Evolutionary conservation across 225 moss, liverwort and hornwort genomes (phyloP).

Genomic region (Bryum argenteum): DNA sequence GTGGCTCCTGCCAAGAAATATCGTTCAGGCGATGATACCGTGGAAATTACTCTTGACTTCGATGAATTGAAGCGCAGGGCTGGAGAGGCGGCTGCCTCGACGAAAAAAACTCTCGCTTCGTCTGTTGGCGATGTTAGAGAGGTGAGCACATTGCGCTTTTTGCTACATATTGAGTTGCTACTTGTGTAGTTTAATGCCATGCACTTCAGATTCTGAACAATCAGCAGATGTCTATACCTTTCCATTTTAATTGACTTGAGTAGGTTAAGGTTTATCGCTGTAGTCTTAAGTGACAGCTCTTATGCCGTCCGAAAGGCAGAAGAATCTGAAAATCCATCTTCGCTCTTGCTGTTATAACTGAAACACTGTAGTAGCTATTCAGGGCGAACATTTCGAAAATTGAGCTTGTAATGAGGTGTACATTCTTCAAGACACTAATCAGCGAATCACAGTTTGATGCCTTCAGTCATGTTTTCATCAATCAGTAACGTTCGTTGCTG

Average conservation of each 20-base stretch:
- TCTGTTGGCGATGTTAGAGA: conserved; percentile 47
- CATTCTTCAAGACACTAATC: background rate
- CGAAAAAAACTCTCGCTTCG: conserved; percentile 43
- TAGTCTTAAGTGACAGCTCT: too few species aligned
- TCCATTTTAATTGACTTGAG: background rate
- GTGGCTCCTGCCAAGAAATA: conserved; percentile 27
- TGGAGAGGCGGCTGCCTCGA: conserved; percentile 48
- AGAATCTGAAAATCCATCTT: too few species aligned
- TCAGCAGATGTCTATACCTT: background rate
- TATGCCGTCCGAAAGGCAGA: too few species aligned
- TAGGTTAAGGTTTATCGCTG: too few species aligned
- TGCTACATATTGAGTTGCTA: conserved; percentile 2
- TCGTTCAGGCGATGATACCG: conserved; percentile 55
- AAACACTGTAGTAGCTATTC: too few species aligned
- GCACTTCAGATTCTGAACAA: background rate
- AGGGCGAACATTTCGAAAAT: background rate
- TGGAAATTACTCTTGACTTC: conserved; percentile 77
- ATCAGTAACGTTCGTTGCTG: conserved; percentile 10
- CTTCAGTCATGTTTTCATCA: background rate
- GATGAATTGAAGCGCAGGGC: conserved; percentile 69
- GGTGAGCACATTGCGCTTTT: conserved; percentile 28
- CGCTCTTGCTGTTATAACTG: too few species aligned
- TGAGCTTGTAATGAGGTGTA: conserved; percentile 20
- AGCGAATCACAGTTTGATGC: background rate
- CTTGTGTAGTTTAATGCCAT: conserved; percentile 1